Conservation (phyloP, 176 grass and related monocot species). For the Bothriochloa decipiens region DNA sequence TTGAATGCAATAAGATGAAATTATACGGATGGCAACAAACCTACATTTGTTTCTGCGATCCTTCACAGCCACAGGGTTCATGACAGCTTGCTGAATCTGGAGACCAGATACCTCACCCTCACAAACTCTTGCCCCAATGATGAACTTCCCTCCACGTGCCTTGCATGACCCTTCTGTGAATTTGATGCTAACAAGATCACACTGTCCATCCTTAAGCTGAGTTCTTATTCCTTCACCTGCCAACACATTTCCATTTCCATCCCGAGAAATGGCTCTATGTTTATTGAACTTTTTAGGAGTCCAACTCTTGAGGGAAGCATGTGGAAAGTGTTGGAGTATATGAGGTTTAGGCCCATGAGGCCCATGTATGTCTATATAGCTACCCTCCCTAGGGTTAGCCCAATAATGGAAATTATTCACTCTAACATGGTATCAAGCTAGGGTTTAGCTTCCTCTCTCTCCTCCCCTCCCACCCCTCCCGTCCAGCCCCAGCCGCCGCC, state of each 20-base stretch:
- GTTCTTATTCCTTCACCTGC: not conserved
- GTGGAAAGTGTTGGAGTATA: too few species aligned
- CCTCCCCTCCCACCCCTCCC: too few species aligned
- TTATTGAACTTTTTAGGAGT: not conserved
- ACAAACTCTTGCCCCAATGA: not conserved
- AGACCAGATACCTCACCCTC: not conserved
- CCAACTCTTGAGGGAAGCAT: not conserved
- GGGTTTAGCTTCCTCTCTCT: too few species aligned
- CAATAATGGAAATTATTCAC: too few species aligned
- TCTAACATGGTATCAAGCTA: too few species aligned
- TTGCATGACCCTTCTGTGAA: conserved; percentile 19
- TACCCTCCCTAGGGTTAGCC: too few species aligned
- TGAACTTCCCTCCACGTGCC: not conserved
- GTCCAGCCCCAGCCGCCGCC: too few species aligned
- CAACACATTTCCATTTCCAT: not conserved
- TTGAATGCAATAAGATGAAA: not conserved
- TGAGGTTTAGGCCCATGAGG: too few species aligned
- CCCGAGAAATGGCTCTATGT: not conserved
- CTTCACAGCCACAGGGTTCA: not conserved
- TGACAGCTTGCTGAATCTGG: not conserved
- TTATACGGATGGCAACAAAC: not conserved
- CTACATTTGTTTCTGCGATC: conserved; percentile 27
- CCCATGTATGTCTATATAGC: too few species aligned
- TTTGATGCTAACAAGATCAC: not conserved
- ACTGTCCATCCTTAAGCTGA: not conserved